Evolutionary conservation across 2,329 filamentous ascomycete genomes (phyloP), one percentile per base, ranked within the genome.

Genomic region (Trichoderma oligosporum): DNA sequence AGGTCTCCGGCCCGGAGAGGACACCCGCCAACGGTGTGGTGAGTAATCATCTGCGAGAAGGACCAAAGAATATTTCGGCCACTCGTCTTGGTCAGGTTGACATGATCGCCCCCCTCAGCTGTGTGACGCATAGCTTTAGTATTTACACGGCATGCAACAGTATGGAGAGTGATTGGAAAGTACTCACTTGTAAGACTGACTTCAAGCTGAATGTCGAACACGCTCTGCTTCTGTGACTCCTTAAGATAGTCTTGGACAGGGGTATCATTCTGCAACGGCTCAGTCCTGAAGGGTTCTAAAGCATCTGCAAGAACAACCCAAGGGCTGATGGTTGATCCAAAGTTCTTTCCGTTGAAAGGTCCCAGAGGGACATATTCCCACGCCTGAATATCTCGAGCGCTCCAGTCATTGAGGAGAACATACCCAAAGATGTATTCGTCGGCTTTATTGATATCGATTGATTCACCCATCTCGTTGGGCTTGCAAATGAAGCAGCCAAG

Each of bases 11-110:
- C 79, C 5, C 83, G 81, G 73, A 94, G 79, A 7, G 86, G 84
- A 70, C 89, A 94, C 6, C 89, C 89, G 0, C 85, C 87, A 58
- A 90, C 81, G 2, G 87, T 86, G 70, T 94, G 89, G 71, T 94
- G 89, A 0, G 89, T 82, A 31, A 94, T 76, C 88, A 93, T 92
- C 68, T 94, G 90, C 0, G 87, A 81, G 74, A 91, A 94, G 0
- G 88, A 92, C 79, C 85, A 94, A 1, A 93, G 78, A 1, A 94
- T 76, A 49, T 78, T 71, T 18, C 63, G 68, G 1, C 71, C 69
- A 47, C 66, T 74, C 5, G 72, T 73, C 41, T 63, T 65, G 14
- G 63, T 67, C 11, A 75, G 65, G n/a, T 67, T 65, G 1, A 65
- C 70, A 44, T 66, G 71, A 44, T 67, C 62, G 4, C 70, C 71